Percentiles rank a stretch among this genome's conserved stretches.
Evolutionary conservation across 345 rosid species (phyloP).

Genomic region (Pugionium dolabratum): DNA sequence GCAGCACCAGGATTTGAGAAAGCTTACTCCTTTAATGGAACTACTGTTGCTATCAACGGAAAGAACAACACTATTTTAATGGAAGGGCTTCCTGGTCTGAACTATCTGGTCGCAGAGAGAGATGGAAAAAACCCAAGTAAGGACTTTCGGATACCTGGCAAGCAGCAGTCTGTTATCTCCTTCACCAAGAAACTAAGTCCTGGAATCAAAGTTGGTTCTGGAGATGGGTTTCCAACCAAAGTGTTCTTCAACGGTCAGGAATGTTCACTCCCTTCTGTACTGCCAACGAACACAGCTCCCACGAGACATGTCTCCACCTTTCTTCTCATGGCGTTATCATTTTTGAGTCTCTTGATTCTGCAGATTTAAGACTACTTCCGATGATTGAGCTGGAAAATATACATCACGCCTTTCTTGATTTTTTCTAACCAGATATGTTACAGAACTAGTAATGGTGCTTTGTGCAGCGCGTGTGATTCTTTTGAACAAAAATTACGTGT

Average conservation of each 20-base stretch:
- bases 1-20: constrained; percentile 77
- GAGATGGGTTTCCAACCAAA: constrained; percentile 86
- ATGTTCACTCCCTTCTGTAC: constrained; percentile 65
- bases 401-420: constrained; percentile 8
- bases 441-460: constrained; percentile 9
- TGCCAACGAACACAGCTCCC: constrained; percentile 49
- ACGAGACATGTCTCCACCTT: neutral
- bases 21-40: constrained; percentile 82
- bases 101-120: constrained; percentile 73
- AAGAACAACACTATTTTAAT: constrained; percentile 64
- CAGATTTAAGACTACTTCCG: neutral
- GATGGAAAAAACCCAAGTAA: constrained; percentile 60
- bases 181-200: constrained; percentile 79
- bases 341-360: constrained; percentile 28
- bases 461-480: constrained; percentile 33
- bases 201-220: constrained; percentile 56
- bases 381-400: constrained; percentile 3
- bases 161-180: constrained; percentile 86
- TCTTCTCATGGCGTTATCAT: constrained; percentile 26
- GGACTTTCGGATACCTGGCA: constrained; percentile 77
- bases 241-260: constrained; percentile 92
- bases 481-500: neutral
- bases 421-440: constrained; percentile 31
- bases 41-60: constrained; percentile 41
- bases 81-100: constrained; percentile 78